Conservation (phyloP, 208 protist species). For the Trypanosoma boissoni region DNA sequence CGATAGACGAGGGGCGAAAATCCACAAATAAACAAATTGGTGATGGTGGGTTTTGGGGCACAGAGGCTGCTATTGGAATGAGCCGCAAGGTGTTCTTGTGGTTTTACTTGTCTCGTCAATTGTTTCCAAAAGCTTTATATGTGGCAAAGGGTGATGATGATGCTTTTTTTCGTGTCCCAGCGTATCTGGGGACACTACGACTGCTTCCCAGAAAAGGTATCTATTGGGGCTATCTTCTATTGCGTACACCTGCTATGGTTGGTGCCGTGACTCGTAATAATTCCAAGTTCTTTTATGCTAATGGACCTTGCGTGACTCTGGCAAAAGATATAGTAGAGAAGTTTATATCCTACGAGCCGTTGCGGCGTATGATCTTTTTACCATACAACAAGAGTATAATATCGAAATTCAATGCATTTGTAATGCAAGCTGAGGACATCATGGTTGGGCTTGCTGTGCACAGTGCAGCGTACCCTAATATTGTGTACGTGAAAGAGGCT, state of each 20-base stretch:
- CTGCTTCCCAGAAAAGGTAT: conserved; percentile 11
- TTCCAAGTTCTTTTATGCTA: background rate
- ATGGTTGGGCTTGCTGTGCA: conserved; percentile 1
- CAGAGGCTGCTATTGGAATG: conserved; percentile 33
- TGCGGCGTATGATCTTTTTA: background rate
- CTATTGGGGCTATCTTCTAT: conserved; percentile 15
- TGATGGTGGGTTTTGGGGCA: conserved; percentile 20
- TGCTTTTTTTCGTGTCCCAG: conserved; percentile 46
- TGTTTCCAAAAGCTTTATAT: conserved; percentile 35
- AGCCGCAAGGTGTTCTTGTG: conserved; percentile 42
- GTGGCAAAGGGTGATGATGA: conserved; percentile 61
- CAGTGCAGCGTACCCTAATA: background rate
- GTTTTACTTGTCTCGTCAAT: conserved; percentile 34
- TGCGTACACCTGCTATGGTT: too few species aligned
- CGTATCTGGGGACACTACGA: conserved; percentile 38
- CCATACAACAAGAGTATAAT: background rate
- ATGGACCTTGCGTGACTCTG: background rate
- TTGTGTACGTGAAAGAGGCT: background rate
- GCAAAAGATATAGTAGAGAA: background rate
- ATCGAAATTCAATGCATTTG: background rate
- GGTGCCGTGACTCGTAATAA: background rate
- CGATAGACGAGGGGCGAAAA: conserved; percentile 32
- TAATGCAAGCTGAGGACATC: background rate
- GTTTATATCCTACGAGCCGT: background rate
- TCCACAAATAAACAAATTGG: conserved; percentile 20